phyloP scores from a whole-genome alignment of 495 filamentous ascomycete species.

The Xeromyces bisporus region DNA sequence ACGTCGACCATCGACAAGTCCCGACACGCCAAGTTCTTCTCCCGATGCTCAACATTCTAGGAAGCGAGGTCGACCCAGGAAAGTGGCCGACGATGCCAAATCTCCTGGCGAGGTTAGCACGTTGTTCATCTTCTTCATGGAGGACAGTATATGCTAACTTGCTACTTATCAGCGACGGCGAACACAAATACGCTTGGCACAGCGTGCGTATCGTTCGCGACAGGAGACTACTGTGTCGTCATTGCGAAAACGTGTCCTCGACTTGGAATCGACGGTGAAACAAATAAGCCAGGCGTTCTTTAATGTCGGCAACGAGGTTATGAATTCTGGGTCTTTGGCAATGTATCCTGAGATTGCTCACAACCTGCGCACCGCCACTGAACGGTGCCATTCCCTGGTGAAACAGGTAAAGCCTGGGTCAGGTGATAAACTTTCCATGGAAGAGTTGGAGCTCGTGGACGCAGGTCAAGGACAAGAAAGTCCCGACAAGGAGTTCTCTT shows the following conservation, averaged over 20 bases:
- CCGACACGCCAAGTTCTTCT: not conserved
- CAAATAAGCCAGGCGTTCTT: not conserved
- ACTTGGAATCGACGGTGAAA: not conserved
- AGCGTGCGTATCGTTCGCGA: conserved; percentile 1
- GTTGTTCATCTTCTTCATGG: not conserved
- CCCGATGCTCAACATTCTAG: not conserved
- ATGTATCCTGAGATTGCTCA: conserved; percentile 1
- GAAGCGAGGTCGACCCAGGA: not conserved
- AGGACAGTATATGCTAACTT: not conserved
- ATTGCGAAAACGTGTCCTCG: not conserved
- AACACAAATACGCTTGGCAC: not conserved
- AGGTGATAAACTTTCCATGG: not conserved
- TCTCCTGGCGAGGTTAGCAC: not conserved
- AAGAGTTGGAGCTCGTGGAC: not conserved
- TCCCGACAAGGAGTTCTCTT: too few species aligned
- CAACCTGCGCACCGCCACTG: not conserved
- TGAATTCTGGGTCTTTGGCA: not conserved
- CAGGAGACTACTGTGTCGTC: not conserved
- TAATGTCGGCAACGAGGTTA: not conserved
- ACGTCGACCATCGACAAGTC: not conserved
- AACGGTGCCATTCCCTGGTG: not conserved
- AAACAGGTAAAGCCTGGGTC: not conserved
- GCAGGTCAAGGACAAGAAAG: too few species aligned
- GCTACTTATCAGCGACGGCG: not conserved
- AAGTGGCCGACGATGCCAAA: not conserved